A percentile compares a stretch with the other conserved stretches of the same genome.
phyloP scores from a whole-genome alignment of 441 rosid species.

The Eruca vesicaria region DNA sequence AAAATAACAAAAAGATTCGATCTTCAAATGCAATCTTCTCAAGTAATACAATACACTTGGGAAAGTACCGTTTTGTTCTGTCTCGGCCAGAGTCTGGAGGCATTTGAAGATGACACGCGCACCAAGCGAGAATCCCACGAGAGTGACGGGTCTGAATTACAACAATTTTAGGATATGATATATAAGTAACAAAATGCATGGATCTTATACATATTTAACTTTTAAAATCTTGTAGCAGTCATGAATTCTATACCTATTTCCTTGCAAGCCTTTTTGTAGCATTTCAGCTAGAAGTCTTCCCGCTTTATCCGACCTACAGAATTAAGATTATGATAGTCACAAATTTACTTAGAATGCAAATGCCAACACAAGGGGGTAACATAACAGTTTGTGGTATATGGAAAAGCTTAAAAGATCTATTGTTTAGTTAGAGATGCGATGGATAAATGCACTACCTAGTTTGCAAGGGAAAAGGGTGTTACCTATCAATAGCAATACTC shows the following conservation, averaged over 20 bases:
- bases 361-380: background rate
- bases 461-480: conserved; percentile 11
- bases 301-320: conserved; percentile 74
- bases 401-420: too few species aligned
- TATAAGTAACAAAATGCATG: background rate
- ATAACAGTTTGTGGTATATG: too few species aligned
- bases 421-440: too few species aligned
- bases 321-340: conserved; percentile 13
- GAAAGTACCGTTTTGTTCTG: conserved; percentile 42
- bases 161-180: background rate
- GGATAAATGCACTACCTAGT: background rate
- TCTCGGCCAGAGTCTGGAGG: conserved; percentile 67
- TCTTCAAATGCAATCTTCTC: background rate
- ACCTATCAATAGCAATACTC: conserved; percentile 92
- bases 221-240: background rate
- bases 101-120: conserved; percentile 87
- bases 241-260: conserved; percentile 63
- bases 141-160: conserved; percentile 76
- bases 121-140: conserved; percentile 86
- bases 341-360: conserved; percentile 1
- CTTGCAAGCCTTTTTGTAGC: conserved; percentile 79
- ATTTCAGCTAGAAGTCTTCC: conserved; percentile 89
- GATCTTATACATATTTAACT: background rate
- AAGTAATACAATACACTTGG: background rate
- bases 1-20: background rate